Evolutionary conservation across 1,284 basidiomycete genomes (phyloP).

Genomic region (Puccinia novopanici): DNA sequence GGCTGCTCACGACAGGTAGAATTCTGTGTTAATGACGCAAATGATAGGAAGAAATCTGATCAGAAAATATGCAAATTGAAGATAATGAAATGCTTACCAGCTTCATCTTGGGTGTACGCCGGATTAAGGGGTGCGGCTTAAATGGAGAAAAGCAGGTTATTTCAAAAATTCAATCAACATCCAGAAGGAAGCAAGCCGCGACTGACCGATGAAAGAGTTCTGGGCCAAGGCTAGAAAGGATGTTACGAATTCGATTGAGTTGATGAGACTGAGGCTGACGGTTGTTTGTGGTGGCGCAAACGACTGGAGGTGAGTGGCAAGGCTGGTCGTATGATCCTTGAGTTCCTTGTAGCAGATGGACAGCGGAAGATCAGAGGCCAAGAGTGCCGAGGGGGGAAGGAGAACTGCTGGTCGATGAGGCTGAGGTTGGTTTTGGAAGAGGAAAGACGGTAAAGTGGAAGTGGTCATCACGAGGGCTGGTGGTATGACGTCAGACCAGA

Average conservation of each 20-base stretch:
- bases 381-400: conserved; percentile 18
- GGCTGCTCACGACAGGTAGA: conserved; percentile 40
- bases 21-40: conserved; percentile 17
- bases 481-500: too few species aligned
- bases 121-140: conserved; percentile 62
- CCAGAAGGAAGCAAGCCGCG: neutral
- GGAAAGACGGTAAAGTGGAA: conserved; percentile 15
- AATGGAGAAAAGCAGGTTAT: neutral
- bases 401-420: conserved; percentile 9
- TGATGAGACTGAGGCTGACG: conserved; percentile 40
- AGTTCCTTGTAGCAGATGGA: conserved; percentile 25
- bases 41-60: neutral
- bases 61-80: neutral
- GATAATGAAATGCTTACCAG: conserved; percentile 56
- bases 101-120: conserved; percentile 60
- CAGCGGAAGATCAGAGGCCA: neutral
- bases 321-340: conserved; percentile 2
- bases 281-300: conserved; percentile 20
- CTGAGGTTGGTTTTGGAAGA: conserved; percentile 17
- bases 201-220: conserved; percentile 39
- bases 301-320: neutral
- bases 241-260: conserved; percentile 47
- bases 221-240: conserved; percentile 40
- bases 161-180: neutral
- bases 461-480: neutral